Evolutionary conservation across 2,329 filamentous ascomycete species (phyloP), one percentile per base, ranked within the genome.

Genomic region (Tolypocladium paradoxum): DNA sequence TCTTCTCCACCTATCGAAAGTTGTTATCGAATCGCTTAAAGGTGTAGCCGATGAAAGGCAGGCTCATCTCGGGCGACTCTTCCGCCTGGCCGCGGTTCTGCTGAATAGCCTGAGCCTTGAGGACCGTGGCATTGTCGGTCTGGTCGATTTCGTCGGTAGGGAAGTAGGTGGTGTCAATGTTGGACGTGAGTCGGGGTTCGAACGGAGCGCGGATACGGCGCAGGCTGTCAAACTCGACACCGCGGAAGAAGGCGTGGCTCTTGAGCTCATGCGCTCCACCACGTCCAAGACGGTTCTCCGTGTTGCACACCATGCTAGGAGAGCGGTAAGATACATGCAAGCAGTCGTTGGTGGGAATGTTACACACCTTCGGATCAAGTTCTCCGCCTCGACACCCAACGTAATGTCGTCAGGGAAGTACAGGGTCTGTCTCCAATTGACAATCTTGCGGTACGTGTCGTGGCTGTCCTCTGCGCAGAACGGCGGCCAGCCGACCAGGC

Each of bases 381-480:
- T 87, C 72, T 97, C 92, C 0, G 93, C 91, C 65, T 96, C 91
- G 1, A 81, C 80, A 43, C 90, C 90, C 35, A 99, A 77, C 56
- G 89, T 87, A 64, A 96, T 88, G 69, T 99, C 93, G 56, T 95
- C 91, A 0, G 93, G 93, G 77, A 99, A 97, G 71, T 96, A 96
- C 48, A 99, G 75, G 55, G 92, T 90, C 65, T 95, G 87, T 53
- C 89, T 85, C 93, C 93, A 99, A 74, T 96, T 96, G 63, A 99
- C 90, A 69, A 99, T 99, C 80, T 99, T 99, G 61, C 92, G 87
- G 73, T 99, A 99, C 1, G 93, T 97, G 70, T 97, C 93, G 66
- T 95, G 92, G 56, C 90, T 88, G 68, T 97, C 92, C 69, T 99
- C 93, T 22, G 93, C 92, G 69, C 93, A 99, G 81, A 99, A 99